Conservation (phyloP, 306 rosid species). For the Trichosanthes truncata region DNA sequence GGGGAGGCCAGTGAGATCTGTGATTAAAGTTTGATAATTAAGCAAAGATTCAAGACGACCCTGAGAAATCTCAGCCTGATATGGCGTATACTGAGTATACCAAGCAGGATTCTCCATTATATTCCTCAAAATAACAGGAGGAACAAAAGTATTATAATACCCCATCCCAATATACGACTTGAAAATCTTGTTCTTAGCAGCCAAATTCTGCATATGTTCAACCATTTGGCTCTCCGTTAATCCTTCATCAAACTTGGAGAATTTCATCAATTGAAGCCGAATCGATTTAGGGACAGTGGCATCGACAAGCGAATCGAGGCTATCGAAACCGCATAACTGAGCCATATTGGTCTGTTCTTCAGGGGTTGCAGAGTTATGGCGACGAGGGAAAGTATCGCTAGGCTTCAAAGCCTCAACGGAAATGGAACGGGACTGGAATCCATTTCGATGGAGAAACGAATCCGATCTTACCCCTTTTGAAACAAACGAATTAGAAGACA, state of each 20-base stretch:
- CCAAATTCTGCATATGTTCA: slow-evolving; percentile 72
- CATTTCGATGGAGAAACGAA: slow-evolving; percentile 19
- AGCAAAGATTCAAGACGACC: slow-evolving; percentile 90
- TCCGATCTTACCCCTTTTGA: slow-evolving; percentile 31
- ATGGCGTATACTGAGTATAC: slow-evolving; percentile 98
- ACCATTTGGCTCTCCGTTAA: slow-evolving; percentile 85
- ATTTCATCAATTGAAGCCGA: slow-evolving; percentile 52
- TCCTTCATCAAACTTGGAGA: slow-evolving; percentile 73
- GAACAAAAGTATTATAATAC: slow-evolving; percentile 81
- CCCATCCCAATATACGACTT: slow-evolving; percentile 92
- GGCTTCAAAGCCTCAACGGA: slow-evolving; percentile 73
- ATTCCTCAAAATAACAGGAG: slow-evolving; percentile 91
- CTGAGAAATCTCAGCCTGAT: slow-evolving; percentile 98
- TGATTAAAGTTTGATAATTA: slow-evolving; percentile 73
- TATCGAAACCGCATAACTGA: slow-evolving; percentile 38
- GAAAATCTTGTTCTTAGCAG: slow-evolving; percentile 68
- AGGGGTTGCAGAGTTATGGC: slow-evolving; percentile 93
- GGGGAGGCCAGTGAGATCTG: slow-evolving; percentile 91
- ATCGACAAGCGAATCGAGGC: slow-evolving; percentile 62
- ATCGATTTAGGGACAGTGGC: slow-evolving; percentile 95
- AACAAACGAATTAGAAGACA: slow-evolving; percentile 37
- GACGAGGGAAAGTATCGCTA: slow-evolving; percentile 85
- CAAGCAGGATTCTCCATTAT: slow-evolving; percentile 97
- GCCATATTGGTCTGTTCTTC: slow-evolving; percentile 85
- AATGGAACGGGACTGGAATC: slow-evolving; percentile 43